phyloP scores from a whole-genome alignment of 169 alveolate species.

The Eimeria acervulina region DNA sequence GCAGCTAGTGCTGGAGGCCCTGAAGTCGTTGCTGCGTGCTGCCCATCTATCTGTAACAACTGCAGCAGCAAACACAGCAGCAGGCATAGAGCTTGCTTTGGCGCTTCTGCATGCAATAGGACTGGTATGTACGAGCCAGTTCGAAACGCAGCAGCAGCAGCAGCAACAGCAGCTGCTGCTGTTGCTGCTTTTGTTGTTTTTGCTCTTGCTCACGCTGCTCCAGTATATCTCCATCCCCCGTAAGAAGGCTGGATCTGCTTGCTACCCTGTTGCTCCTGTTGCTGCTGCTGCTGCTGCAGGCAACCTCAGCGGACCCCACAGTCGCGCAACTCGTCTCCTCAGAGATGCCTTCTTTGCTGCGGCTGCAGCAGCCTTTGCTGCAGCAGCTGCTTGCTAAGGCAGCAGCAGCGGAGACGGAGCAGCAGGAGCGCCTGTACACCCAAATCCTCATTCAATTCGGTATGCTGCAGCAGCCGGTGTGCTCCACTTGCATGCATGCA shows the following conservation, averaged over 20 bases:
- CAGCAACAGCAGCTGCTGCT: constrained; percentile 9
- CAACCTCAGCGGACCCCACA: background rate
- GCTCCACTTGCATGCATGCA: background rate
- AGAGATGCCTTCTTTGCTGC: constrained; percentile 7
- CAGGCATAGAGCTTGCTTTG: background rate
- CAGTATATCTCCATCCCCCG: background rate
- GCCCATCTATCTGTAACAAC: constrained; percentile 8
- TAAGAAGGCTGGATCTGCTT: background rate
- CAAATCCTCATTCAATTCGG: background rate
- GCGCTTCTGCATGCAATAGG: background rate
- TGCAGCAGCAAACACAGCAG: constrained; percentile 18
- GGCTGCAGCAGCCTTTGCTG: constrained; percentile 14
- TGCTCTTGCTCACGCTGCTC: background rate
- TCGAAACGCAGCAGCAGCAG: background rate
- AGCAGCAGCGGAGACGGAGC: background rate
- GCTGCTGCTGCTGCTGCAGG: constrained; percentile 32
- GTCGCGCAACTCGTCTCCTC: background rate
- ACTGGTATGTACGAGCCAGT: background rate
- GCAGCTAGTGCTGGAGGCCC: constrained; percentile 21
- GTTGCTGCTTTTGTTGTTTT: background rate
- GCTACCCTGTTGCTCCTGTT: background rate
- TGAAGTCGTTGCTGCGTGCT: constrained; percentile 24
- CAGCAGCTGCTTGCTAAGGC: background rate
- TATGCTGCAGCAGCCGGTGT: background rate
- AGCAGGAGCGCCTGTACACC: background rate